These are phyloP conservation scores for Solanum paucissectum DNA, from an alignment of 257 asterid species.

Conservation along the genomic window DNA sequence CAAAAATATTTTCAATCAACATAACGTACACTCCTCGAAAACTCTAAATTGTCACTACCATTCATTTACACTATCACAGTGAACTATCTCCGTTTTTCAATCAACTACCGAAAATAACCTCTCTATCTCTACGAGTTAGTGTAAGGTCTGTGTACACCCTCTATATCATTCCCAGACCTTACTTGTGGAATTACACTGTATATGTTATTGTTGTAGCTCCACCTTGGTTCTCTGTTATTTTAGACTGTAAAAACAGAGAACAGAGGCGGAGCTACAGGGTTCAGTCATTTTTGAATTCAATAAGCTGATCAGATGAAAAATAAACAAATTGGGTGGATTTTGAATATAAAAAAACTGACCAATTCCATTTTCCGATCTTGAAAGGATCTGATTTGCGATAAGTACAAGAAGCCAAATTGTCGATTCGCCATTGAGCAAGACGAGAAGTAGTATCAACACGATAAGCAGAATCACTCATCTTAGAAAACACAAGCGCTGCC, in stretches of 20 bases:
- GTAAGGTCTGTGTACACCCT: no score
- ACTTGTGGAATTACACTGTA: no score
- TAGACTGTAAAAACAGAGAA: not conserved
- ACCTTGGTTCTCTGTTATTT: no score
- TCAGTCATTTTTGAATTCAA: not conserved
- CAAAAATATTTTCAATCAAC: not conserved
- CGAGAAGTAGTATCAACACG: constrained; percentile 88
- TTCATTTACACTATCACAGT: not conserved
- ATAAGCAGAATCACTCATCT: constrained; percentile 88
- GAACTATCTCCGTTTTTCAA: not conserved
- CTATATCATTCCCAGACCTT: no score
- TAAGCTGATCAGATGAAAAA: no score
- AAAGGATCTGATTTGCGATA: constrained; percentile 80
- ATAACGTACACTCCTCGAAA: not conserved
- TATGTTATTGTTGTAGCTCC: no score
- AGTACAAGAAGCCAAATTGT: constrained; percentile 44
- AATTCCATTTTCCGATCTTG: constrained; percentile 70
- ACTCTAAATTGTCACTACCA: not conserved
- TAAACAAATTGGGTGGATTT: not conserved
- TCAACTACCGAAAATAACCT: no score
- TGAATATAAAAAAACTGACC: constrained; percentile 22
- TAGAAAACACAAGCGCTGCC: constrained; percentile 50
- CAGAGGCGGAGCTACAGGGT: not conserved
- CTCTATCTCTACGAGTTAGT: no score
- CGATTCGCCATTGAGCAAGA: constrained; percentile 93